These are phyloP conservation scores for Ammopiptanthus mongolicus DNA, from an alignment of 306 rosid genomes.

Conservation along the genomic window DNA sequence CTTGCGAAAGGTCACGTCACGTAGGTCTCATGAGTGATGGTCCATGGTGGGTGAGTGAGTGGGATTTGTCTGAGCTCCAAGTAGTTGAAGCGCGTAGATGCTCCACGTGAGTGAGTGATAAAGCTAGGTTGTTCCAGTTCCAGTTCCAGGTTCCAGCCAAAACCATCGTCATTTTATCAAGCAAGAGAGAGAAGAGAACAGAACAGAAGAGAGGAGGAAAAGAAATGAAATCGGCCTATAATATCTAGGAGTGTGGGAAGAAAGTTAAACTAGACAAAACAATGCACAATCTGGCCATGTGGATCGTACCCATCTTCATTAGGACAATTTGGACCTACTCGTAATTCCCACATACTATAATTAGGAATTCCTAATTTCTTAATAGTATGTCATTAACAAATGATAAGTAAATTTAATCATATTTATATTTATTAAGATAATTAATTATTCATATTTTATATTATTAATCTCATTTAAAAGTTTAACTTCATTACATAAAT, in stretches of 20 bases:
- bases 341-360: not conserved
- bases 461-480: too few relatives aligned
- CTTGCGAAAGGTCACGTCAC: not conserved
- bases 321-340: not conserved
- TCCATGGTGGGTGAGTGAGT: not conserved
- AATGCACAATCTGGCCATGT: not conserved
- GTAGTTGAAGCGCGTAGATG: not conserved
- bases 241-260: too few relatives aligned
- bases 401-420: too few relatives aligned
- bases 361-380: too few relatives aligned
- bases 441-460: too few relatives aligned
- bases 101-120: not conserved
- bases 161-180: not conserved
- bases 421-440: too few relatives aligned
- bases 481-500: too few relatives aligned
- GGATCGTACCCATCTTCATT: not conserved
- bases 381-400: too few relatives aligned
- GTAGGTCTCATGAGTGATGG: not conserved
- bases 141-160: too few relatives aligned
- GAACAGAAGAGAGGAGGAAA: not conserved
- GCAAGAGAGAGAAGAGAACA: not conserved
- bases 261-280: too few relatives aligned
- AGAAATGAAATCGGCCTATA: too few relatives aligned
- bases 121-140: too few relatives aligned
- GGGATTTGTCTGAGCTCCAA: not conserved